Evolutionary conservation across 192 early-diverging fungal genomes (phyloP), one percentile per base, ranked within the genome.

Genomic region (Phycomyces blakesleeanus): DNA sequence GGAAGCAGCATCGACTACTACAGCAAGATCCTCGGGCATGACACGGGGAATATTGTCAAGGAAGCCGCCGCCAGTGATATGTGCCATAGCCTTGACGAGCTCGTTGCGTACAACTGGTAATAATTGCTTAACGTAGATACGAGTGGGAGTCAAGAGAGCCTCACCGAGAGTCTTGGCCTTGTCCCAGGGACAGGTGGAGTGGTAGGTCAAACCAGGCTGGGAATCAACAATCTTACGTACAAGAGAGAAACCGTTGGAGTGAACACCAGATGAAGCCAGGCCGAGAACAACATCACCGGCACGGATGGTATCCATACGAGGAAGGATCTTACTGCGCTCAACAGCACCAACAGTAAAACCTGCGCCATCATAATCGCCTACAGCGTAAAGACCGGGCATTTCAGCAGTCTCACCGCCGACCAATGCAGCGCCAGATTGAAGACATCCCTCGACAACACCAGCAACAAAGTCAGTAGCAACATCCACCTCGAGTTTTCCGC

Each of bases 321-420:
- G 97, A 29, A 99, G 82, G 16, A 99, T 85, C 69, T 91, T 81
- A 51, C 77, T 68, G 39, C 97, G 91, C 73, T 97, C 92, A 44
- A 99, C 95, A 11, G 94, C 96, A 52, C 96, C 97, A 18, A 97
- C 94, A 5, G 93, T 91, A 71, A 99, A 99, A 24, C 97, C 97
- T 26, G 97, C 97, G 21, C 94, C 84, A 71, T 99, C 97, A 63
- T 91, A 91, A 65, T 90, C 91, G 24, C 93, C 94, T 51, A 75
- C 66, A 24, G 83, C 68, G 68, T 98, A 99, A 64, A 99, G 83
- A 50, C 96, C 95, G 12, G 97, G 97, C 97, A 99, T 99, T 70
- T 99, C 97, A 9, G 97, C 92, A 20, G 97, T 99, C 79, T 99
- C 97, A 29, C 97, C 97, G 63, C 97, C 97, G 60, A 99, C 86